Conservation (phyloP, 495 filamentous ascomycete species). For the Penicillium roqueforti region DNA sequence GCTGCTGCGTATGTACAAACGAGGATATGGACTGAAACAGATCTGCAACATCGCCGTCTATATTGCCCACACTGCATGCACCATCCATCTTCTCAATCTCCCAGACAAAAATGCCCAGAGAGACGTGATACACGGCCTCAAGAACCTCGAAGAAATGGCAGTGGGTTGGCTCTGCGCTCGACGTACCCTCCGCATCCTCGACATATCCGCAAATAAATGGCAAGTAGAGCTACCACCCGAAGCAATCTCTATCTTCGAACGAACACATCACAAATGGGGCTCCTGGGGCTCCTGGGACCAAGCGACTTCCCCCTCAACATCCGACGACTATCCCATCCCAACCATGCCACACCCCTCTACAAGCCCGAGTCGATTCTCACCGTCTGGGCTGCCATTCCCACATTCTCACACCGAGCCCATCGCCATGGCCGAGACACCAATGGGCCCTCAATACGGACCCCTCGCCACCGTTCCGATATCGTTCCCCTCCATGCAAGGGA, state of each 20-base stretch:
- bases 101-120: constrained; percentile 83
- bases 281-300: constrained; percentile 45
- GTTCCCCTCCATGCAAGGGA: constrained; percentile 21
- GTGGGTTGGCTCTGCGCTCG: constrained; percentile 91
- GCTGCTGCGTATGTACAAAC: constrained; percentile 86
- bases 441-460: constrained; percentile 18
- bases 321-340: constrained; percentile 27
- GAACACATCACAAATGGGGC: constrained; percentile 56
- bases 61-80: constrained; percentile 88
- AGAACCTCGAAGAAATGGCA: constrained; percentile 91
- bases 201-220: constrained; percentile 83
- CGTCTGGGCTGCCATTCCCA: constrained; percentile 12
- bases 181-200: constrained; percentile 78
- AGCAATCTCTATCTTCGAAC: constrained; percentile 65
- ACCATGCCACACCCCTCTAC: constrained; percentile 13
- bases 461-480: constrained; percentile 16
- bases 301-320: constrained; percentile 33
- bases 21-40: constrained; percentile 81
- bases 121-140: constrained; percentile 87
- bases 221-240: constrained; percentile 81
- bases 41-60: constrained; percentile 96
- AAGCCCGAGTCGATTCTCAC: constrained; percentile 17
- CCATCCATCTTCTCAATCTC: constrained; percentile 89
- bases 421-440: constrained; percentile 4
- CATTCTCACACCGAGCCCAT: constrained; percentile 13